phyloP scores from a whole-genome alignment of 2,329 filamentous ascomycete species.

The Shiraia sp. region DNA sequence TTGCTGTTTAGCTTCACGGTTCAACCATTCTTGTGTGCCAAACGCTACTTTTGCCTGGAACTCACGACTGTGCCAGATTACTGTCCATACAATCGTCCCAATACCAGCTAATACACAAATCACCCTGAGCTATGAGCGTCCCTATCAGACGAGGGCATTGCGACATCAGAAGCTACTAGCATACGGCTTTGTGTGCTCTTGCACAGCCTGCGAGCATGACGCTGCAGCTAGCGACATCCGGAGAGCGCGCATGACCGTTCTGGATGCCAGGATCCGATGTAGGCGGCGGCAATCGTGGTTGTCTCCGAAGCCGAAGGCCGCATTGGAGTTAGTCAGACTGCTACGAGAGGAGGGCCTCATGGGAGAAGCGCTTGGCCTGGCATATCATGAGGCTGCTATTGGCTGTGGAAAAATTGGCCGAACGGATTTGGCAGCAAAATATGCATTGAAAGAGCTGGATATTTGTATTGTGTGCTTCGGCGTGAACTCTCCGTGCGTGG shows the following conservation, averaged over 20 bases:
- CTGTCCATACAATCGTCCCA: slow-evolving; percentile 31
- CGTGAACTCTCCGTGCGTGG: slow-evolving; percentile 10
- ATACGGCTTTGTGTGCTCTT: slow-evolving; percentile 27
- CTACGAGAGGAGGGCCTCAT: slow-evolving; percentile 20
- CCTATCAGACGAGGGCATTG: slow-evolving; percentile 17
- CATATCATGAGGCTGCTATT: slow-evolving; percentile 20
- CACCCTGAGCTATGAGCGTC: slow-evolving; percentile 31
- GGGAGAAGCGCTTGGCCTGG: slow-evolving; percentile 21
- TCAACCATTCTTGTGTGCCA: slow-evolving; percentile 43
- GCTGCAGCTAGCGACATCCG: slow-evolving; percentile 12
- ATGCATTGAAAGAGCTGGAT: slow-evolving; percentile 16
- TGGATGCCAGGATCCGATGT: slow-evolving; percentile 17
- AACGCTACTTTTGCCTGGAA: slow-evolving; percentile 39
- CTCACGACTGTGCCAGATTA: slow-evolving; percentile 7
- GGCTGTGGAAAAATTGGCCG: slow-evolving; percentile 19
- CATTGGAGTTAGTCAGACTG: slow-evolving; percentile 15
- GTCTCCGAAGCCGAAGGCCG: slow-evolving; percentile 12
- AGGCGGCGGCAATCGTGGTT: slow-evolving; percentile 16
- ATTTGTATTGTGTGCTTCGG: slow-evolving; percentile 16
- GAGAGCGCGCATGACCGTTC: slow-evolving; percentile 16
- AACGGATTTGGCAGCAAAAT: slow-evolving; percentile 12
- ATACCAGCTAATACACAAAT: slow-evolving; percentile 38
- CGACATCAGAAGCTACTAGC: slow-evolving; percentile 24
- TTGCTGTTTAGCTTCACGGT: slow-evolving; percentile 34
- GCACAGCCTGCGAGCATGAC: slow-evolving; percentile 27